phyloP scores from a whole-genome alignment of 345 rosid species.

The Salix purpurea region DNA sequence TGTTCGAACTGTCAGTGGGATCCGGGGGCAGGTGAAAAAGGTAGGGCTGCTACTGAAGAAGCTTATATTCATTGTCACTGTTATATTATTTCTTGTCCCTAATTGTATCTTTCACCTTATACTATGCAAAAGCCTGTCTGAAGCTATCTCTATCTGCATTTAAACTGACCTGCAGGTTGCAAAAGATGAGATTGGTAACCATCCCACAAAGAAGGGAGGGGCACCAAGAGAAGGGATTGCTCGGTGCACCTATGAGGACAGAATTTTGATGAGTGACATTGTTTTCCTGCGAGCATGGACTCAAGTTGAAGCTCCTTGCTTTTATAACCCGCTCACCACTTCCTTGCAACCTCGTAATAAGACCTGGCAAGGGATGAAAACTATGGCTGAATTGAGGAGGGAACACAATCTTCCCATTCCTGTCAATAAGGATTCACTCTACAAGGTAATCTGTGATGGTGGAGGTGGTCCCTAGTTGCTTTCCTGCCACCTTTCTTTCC shows the following conservation, averaged over 20 bases:
- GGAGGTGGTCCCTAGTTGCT: not conserved
- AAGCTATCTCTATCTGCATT: not conserved
- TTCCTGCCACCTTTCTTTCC: not conserved
- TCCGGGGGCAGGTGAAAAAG: no score
- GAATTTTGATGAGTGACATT: slow-evolving; percentile 80
- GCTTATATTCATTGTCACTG: no score
- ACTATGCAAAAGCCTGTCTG: not conserved
- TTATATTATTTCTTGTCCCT: not conserved
- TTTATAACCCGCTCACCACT: slow-evolving; percentile 78
- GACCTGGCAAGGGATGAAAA: slow-evolving; percentile 92
- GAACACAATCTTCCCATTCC: slow-evolving; percentile 66
- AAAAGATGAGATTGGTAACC: slow-evolving; percentile 70
- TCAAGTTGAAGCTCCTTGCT: slow-evolving; percentile 65
- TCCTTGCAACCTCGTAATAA: slow-evolving; percentile 77
- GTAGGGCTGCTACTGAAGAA: no score
- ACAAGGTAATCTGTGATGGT: slow-evolving; percentile 52
- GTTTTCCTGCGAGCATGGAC: slow-evolving; percentile 85
- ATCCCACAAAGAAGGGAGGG: slow-evolving; percentile 59
- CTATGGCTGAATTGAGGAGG: slow-evolving; percentile 71
- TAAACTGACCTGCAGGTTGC: slow-evolving; percentile 55
- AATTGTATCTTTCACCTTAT: not conserved
- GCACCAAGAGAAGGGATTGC: slow-evolving; percentile 72
- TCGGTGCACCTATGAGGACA: slow-evolving; percentile 96
- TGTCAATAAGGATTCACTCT: slow-evolving; percentile 75
- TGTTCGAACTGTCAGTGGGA: no score